A percentile compares a stretch with the other conserved stretches of the same genome.
phyloP scores from a whole-genome alignment of 495 filamentous ascomycete species.

The Penicillium canariense region DNA sequence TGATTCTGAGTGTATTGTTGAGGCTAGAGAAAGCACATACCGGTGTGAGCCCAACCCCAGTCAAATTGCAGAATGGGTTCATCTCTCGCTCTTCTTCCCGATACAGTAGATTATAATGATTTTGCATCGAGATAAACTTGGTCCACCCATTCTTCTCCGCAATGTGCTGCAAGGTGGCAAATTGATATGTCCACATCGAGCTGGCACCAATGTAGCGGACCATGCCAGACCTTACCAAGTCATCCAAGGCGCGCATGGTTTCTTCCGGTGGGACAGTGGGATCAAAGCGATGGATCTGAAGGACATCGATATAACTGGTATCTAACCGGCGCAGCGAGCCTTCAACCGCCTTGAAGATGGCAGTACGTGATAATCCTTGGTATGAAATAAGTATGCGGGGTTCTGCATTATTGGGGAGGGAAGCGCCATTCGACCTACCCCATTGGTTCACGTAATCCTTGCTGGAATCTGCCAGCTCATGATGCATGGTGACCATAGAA shows the following conservation, averaged over 20 bases:
- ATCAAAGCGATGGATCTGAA: slow-evolving; percentile 63
- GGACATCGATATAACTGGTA: slow-evolving; percentile 62
- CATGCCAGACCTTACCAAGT: slow-evolving; percentile 61
- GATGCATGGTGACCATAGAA: neutral
- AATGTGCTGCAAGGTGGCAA: slow-evolving; percentile 26
- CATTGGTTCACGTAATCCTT: slow-evolving; percentile 38
- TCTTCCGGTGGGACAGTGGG: slow-evolving; percentile 58
- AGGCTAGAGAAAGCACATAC: no score
- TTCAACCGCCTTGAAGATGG: slow-evolving; percentile 62
- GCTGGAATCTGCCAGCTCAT: neutral
- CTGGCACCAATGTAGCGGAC: slow-evolving; percentile 65
- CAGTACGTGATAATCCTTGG: slow-evolving; percentile 52
- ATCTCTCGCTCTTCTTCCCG: slow-evolving; percentile 71
- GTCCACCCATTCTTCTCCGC: slow-evolving; percentile 58
- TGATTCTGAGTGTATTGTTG: no score
- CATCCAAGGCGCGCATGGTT: slow-evolving; percentile 71
- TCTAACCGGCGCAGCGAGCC: slow-evolving; percentile 54
- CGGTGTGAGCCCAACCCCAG: slow-evolving; percentile 19
- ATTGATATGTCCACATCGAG: slow-evolving; percentile 21
- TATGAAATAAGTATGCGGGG: no score
- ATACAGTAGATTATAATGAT: slow-evolving; percentile 64
- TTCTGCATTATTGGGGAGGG: no score
- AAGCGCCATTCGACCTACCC: slow-evolving; percentile 17
- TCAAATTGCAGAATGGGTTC: slow-evolving; percentile 36
- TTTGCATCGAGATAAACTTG: slow-evolving; percentile 67